Base-by-base conservation (phyloP, 2,329 filamentous ascomycete species). In the Phoma sp. region DNA sequence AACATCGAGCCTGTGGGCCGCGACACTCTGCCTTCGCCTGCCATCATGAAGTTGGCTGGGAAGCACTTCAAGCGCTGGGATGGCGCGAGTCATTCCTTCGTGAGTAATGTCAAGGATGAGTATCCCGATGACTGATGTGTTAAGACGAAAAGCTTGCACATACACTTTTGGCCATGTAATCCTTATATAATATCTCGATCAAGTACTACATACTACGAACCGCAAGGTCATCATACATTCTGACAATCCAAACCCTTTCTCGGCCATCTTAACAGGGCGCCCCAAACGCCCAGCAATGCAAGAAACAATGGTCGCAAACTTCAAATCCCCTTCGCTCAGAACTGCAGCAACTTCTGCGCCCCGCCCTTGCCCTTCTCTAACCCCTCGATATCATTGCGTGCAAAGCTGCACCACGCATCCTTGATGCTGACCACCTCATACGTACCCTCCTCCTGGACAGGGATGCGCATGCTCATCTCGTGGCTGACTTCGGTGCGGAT, bases 351-450 rank as follows among this genome's bases (percentile, higher is more conserved):
- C 67, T 77, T 78, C 60, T 75, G 65, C n/a, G 68, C 68, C 41
- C 68, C 58, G 39, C 69, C 59, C 48, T 62, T 67, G 13, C 67
- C 57, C 51, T 64, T 63, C 45, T 80, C 76, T 7, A 66, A 55
- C 6, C 67, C 68, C 50, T 81, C 76, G 35, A 85, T 83, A 18
- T 55, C 52, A 69, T 88, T 83, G 57, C 87, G 93, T 40, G 90
- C 90, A 75, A 96, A 96, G 24, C 91, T 88, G 73, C 95, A 99
- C 78, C 86, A 96, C 68, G 86, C 86, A 76, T 99, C 95, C 80
- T 96, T 96, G 76, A 99, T 96, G 9, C 91, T 89, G 27, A 98
- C 90, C 14, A 99, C 93, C 78, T 99, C 95, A 71, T 99, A 99
- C 62, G 92, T 96, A 44, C 95, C 95, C 80, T 98, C 95, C 71